Conservation (phyloP, 495 filamentous ascomycete species). For the Aspergillus affinis region DNA sequence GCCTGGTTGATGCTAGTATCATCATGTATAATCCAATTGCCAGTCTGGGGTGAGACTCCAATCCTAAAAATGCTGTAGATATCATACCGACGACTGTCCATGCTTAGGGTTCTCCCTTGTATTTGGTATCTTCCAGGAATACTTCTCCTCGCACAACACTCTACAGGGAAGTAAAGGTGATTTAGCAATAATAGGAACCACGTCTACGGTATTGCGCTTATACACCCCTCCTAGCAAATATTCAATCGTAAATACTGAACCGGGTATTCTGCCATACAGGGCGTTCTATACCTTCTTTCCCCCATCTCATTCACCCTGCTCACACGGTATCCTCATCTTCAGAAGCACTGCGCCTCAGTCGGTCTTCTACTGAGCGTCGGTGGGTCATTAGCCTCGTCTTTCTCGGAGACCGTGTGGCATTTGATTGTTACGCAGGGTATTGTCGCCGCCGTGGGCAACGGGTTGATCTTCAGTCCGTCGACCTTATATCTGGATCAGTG, state of each 20-base stretch:
- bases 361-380: constrained; percentile 43
- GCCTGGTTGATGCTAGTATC: constrained; percentile 65
- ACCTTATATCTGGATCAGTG: constrained; percentile 58
- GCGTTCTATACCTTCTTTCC: constrained; percentile 57
- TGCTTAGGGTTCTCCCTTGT: constrained; percentile 48
- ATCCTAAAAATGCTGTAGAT: background rate
- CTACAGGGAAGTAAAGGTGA: constrained; percentile 36
- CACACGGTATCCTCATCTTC: constrained; percentile 44
- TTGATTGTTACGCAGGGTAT: constrained; percentile 57
- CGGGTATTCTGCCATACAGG: constrained; percentile 23
- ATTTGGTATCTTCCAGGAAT: constrained; percentile 53
- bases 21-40: constrained; percentile 59
- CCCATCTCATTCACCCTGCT: constrained; percentile 49
- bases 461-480: constrained; percentile 50
- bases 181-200: constrained; percentile 55
- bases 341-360: constrained; percentile 37
- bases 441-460: constrained; percentile 52
- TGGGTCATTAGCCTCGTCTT: constrained; percentile 48
- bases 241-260: background rate
- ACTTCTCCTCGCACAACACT: constrained; percentile 35
- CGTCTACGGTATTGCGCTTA: constrained; percentile 32
- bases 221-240: background rate
- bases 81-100: constrained; percentile 5
- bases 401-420: constrained; percentile 49
- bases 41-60: constrained; percentile 59